Evolutionary conservation across 2,329 filamentous ascomycete genomes (phyloP).

Genomic region (Microdochium nivale): DNA sequence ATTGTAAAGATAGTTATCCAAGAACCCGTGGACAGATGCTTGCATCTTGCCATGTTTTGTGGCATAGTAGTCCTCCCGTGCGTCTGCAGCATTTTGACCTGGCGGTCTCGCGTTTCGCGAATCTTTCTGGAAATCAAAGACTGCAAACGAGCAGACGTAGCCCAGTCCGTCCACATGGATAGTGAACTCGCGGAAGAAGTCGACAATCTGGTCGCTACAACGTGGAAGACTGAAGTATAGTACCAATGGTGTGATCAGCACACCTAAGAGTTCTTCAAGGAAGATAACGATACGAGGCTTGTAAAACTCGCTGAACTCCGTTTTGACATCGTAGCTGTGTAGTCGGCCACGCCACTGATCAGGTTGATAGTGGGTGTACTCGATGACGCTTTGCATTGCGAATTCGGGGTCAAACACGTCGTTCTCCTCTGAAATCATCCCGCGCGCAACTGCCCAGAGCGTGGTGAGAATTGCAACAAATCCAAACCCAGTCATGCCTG

Average conservation of each 20-base stretch:
- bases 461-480: constrained; percentile 78
- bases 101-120: constrained; percentile 35
- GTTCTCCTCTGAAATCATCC: constrained; percentile 79
- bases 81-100: constrained; percentile 41
- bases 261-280: constrained; percentile 82
- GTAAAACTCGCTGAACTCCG: constrained; percentile 84
- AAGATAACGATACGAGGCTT: constrained; percentile 91
- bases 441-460: constrained; percentile 75
- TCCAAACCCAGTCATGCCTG: constrained; percentile 81
- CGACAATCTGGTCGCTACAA: constrained; percentile 86
- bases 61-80: constrained; percentile 86
- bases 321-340: constrained; percentile 89
- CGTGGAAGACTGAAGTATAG: constrained; percentile 79
- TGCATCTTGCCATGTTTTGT: constrained; percentile 98
- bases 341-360: constrained; percentile 80
- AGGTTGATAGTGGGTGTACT: constrained; percentile 88
- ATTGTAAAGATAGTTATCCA: constrained; percentile 82
- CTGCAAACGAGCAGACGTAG: constrained; percentile 93
- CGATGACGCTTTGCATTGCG: constrained; percentile 78
- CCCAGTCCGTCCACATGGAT: constrained; percentile 94
- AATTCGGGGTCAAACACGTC: constrained; percentile 87
- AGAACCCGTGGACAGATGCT: constrained; percentile 90
- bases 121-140: constrained; percentile 92
- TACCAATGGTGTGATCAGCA: constrained; percentile 84
- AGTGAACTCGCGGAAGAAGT: constrained; percentile 97